These are phyloP conservation scores for Suhomyces choctaworum DNA, from an alignment of 1,139 yeast species.

Conservation along the genomic window DNA sequence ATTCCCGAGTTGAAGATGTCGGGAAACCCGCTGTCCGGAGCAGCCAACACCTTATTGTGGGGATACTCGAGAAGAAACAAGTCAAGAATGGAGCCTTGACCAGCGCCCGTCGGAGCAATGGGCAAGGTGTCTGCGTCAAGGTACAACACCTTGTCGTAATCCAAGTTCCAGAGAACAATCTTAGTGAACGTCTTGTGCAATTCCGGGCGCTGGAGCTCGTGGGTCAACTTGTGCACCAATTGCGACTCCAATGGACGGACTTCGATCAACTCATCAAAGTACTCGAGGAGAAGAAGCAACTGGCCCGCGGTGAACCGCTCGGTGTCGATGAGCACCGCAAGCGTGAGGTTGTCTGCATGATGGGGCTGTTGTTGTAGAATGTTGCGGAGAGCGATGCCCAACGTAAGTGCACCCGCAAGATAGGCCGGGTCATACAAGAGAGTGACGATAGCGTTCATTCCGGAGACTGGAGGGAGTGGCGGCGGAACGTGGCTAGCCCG, in stretches of 20 bases:
- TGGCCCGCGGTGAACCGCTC: constrained; percentile 30
- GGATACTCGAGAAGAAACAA: constrained; percentile 35
- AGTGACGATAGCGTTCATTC: constrained; percentile 60
- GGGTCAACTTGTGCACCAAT: constrained; percentile 26
- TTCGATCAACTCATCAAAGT: constrained; percentile 37
- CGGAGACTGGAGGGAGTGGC: not conserved
- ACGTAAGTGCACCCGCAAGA: constrained; percentile 73
- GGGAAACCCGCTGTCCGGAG: constrained; percentile 97
- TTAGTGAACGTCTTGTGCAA: constrained; percentile 71
- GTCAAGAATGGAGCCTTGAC: constrained; percentile 35
- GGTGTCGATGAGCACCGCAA: constrained; percentile 41
- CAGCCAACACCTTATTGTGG: constrained; percentile 55
- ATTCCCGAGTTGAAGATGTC: constrained; percentile 93
- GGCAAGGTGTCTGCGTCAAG: constrained; percentile 86
- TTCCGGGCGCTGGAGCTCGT: constrained; percentile 68
- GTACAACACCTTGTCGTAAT: constrained; percentile 63
- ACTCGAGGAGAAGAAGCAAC: constrained; percentile 24
- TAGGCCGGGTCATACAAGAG: constrained; percentile 65
- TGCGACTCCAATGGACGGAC: constrained; percentile 30
- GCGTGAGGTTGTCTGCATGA: constrained; percentile 3
- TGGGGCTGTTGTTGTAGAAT: constrained; percentile 7
- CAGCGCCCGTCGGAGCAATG: constrained; percentile 27
- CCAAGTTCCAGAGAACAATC: constrained; percentile 66
- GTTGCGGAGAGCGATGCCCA: constrained; percentile 45
- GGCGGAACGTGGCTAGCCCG: not conserved